Evolutionary conservation across 164 flowering plant genomes (phyloP).

Genomic region (Dillenia suffruticosa): DNA sequence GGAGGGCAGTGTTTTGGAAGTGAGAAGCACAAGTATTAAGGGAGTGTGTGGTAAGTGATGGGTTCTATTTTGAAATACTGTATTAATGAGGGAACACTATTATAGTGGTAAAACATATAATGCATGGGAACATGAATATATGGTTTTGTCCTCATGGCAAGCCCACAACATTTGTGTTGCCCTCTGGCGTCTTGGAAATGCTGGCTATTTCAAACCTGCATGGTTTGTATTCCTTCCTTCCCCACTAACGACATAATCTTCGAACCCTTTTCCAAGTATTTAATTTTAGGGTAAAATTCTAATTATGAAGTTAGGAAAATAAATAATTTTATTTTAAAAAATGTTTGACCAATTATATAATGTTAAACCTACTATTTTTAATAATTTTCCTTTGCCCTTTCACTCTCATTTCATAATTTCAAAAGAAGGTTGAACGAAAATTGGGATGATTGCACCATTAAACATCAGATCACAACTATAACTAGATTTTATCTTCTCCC

Average conservation of each 20-base stretch:
- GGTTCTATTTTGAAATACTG: too few relatives aligned
- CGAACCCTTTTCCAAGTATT: background rate
- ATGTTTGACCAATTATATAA: too few relatives aligned
- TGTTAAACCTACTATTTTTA: too few relatives aligned
- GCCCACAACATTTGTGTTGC: conserved; percentile 69
- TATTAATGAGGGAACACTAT: background rate
- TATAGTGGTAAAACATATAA: background rate
- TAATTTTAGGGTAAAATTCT: background rate
- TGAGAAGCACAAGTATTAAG: conserved; percentile 54
- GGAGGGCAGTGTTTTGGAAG: conserved; percentile 16
- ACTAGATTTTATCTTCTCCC: too few relatives aligned
- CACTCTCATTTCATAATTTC: too few relatives aligned
- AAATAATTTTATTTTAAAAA: background rate
- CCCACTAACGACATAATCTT: too few relatives aligned
- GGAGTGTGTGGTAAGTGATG: conserved; percentile 14
- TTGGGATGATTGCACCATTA: too few relatives aligned
- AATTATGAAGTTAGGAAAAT: background rate
- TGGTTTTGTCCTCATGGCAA: conserved; percentile 24
- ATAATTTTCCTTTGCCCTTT: too few relatives aligned
- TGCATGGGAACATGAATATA: conserved; percentile 6
- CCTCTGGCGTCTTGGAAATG: conserved; percentile 49
- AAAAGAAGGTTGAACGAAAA: too few relatives aligned
- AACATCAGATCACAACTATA: too few relatives aligned
- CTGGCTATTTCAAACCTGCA: conserved; percentile 11
- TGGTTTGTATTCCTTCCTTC: background rate